Conservation (phyloP, 2,329 filamentous ascomycete species). For the Fusarium falciforme region DNA sequence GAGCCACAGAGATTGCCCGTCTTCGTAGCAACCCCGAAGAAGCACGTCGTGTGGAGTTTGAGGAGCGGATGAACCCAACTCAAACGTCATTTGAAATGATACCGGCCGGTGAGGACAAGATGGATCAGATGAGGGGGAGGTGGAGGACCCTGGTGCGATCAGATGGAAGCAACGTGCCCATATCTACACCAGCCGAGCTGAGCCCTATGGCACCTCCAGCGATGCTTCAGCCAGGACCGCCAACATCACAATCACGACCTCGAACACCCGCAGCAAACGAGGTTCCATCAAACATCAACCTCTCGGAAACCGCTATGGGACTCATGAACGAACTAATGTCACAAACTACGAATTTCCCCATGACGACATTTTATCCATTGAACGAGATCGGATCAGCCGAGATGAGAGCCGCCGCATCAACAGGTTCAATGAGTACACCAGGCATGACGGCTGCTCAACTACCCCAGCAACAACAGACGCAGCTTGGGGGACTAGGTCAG, state of each 20-base stretch:
- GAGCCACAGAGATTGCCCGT: constrained; percentile 62
- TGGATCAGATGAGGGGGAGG: constrained; percentile 59
- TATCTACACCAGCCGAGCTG: constrained; percentile 22
- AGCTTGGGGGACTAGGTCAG: constrained; percentile 13
- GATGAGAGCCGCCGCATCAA: constrained; percentile 30
- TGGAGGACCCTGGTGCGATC: constrained; percentile 63
- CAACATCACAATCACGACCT: constrained; percentile 29
- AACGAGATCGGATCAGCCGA: constrained; percentile 32
- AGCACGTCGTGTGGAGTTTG: constrained; percentile 60
- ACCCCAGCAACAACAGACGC: constrained; percentile 12
- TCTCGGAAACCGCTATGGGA: constrained; percentile 47
- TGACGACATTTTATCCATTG: constrained; percentile 40
- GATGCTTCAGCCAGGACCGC: constrained; percentile 25
- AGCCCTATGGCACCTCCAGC: constrained; percentile 21
- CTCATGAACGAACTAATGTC: constrained; percentile 40
- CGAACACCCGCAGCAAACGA: constrained; percentile 27
- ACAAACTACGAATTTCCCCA: constrained; percentile 18
- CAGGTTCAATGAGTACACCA: constrained; percentile 1
- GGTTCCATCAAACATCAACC: constrained; percentile 36
- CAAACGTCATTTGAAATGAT: constrained; percentile 61
- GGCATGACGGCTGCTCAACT: background rate
- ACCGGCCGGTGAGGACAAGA: constrained; percentile 58
- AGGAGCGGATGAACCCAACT: constrained; percentile 58
- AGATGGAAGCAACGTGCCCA: constrained; percentile 38
- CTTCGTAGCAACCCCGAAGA: constrained; percentile 61